Conservation (phyloP, 257 asterid genomes). For the Solanum sejunctum region DNA sequence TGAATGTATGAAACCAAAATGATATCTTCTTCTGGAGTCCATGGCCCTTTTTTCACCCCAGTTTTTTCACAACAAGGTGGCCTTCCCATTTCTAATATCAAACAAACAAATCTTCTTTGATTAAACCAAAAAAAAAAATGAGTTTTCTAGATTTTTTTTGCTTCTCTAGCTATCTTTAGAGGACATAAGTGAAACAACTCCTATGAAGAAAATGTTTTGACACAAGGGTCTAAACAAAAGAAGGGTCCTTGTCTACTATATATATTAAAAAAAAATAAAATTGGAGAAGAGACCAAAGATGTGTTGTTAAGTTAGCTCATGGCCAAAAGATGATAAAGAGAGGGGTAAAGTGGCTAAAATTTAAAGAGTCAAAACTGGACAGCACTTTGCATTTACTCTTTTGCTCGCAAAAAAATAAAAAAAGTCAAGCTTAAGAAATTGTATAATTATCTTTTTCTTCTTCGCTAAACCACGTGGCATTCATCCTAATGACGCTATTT, state of each 20-base stretch:
- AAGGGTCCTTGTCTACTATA: conserved; percentile 18
- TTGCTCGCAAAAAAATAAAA: conserved; percentile 14
- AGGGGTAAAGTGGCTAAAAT: conserved; percentile 12
- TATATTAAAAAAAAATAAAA: not conserved
- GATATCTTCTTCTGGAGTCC: conserved; percentile 95
- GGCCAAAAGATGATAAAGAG: conserved; percentile 9
- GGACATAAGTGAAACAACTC: not conserved
- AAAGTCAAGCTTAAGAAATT: conserved; percentile 23
- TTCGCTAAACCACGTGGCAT: conserved; percentile 44
- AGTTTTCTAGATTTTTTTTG: not conserved
- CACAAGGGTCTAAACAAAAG: conserved; percentile 33
- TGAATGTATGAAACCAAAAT: conserved; percentile 72
- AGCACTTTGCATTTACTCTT: conserved; percentile 59
- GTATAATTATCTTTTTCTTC: not conserved
- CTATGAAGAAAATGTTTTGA: conserved; percentile 1
- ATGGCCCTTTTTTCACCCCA: conserved; percentile 82
- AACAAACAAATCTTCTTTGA: not conserved
- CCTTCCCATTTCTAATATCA: conserved; percentile 43
- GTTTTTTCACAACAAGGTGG: conserved; percentile 76
- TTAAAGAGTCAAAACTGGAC: conserved; percentile 50
- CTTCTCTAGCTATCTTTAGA: not conserved
- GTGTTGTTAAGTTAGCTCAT: not conserved
- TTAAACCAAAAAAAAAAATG: not conserved
- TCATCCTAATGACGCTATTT: conserved; percentile 19
- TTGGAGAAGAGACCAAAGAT: conserved; percentile 3